phyloP scores from a whole-genome alignment of 495 filamentous ascomycete genomes.

The Penicillium canescens region DNA sequence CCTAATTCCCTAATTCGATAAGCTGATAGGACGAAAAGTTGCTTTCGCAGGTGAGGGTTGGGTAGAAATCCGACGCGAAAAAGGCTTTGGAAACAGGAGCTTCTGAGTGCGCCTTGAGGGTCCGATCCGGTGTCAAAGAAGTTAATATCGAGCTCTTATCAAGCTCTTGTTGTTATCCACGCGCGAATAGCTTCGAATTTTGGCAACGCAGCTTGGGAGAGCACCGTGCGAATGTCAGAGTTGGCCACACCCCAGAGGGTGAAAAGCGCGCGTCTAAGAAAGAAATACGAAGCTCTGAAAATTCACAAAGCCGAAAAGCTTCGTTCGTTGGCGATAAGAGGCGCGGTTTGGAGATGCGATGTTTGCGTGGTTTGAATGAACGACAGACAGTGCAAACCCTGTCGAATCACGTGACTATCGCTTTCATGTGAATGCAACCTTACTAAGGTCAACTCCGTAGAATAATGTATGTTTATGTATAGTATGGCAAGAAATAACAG shows the following conservation, averaged over 20 bases:
- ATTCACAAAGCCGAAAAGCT: not conserved
- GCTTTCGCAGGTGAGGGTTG: not conserved
- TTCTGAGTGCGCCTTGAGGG: not conserved
- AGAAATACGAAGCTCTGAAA: not conserved
- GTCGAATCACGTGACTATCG: constrained; percentile 3
- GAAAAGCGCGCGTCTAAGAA: constrained; percentile 4
- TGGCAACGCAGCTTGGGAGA: not conserved
- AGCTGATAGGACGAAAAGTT: constrained; percentile 1
- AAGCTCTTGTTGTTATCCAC: not conserved
- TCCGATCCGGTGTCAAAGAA: too few relatives aligned
- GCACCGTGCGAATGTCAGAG: not conserved
- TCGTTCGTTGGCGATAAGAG: constrained; percentile 10
- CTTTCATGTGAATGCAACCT: not conserved
- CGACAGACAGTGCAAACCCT: constrained; percentile 52
- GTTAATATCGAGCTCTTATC: not conserved
- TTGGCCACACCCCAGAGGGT: constrained; percentile 14
- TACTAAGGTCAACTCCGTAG: too few relatives aligned
- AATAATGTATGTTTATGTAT: too few relatives aligned
- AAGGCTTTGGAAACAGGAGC: not conserved
- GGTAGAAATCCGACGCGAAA: not conserved
- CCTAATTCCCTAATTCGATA: not conserved
- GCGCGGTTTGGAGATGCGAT: constrained; percentile 27
- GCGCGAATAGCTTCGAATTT: not conserved
- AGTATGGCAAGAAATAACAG: too few relatives aligned
- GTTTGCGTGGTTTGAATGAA: constrained; percentile 52